Evolutionary conservation across 2,329 filamentous ascomycete species (phyloP), one percentile per base, ranked within the genome.

Genomic region (Alternaria longipes): DNA sequence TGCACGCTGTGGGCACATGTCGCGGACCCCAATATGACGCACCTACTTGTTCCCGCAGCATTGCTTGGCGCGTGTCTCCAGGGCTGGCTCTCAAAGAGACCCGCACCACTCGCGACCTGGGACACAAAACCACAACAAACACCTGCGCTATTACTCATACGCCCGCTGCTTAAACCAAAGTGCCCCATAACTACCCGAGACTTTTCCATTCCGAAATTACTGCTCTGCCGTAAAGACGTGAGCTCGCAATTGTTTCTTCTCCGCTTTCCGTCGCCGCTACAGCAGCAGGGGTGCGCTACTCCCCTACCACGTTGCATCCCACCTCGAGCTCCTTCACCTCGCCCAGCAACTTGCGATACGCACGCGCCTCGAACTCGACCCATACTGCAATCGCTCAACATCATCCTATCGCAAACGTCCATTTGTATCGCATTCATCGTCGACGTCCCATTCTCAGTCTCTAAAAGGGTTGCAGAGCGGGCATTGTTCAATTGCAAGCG

Each of bases 201-300:
- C 14, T 46, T 47, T 40, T 34, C 53, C 22, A 49, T 36, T 18
- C 47, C n/a, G 56, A 40, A 55, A 55, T 46, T 60, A 61, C 59
- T 62, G 57, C 60, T 34, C 26, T 46, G 52, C 56, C 50, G 41
- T 47, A 49, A 42, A 34, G 44, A 53, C 36, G 20, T 47, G 51
- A 51, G 52, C 53, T 59, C 60, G 59, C 56, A 54, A 51, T 62
- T 57, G 59, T 62, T 70, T 66, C 67, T 67, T 67, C 70, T 70
- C 70, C 67, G 67, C 69, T 73, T 71, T 70, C 65, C 65, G 59
- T 67, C 64, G 67, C 67, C 69, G 69, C 69, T 64, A 64, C 64
- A 53, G 56, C 60, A 61, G 67, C 65, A 68, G 65, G 65, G 67
- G 70, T 71, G 67, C 56, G 60, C 64, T 63, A 41, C 60, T 68